phyloP scores from a whole-genome alignment of 768 basidiomycete genomes.

The Pleurotus tuber-regium region DNA sequence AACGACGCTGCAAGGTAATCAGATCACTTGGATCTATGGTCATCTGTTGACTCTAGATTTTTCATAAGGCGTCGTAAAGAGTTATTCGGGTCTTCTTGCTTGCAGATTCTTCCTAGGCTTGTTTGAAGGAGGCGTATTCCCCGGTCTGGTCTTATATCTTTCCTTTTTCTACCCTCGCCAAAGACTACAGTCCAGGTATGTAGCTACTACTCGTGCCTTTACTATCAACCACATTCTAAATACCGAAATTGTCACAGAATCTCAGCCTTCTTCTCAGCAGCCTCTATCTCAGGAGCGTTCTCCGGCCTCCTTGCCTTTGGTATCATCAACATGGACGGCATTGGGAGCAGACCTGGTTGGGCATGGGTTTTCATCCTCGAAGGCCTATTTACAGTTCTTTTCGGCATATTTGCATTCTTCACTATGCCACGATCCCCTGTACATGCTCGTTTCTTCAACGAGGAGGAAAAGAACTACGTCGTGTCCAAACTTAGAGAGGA shows the following conservation, averaged over 20 bases:
- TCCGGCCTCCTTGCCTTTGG: slow-evolving; percentile 67
- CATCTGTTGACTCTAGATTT: not conserved
- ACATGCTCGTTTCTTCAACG: slow-evolving; percentile 47
- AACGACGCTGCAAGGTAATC: slow-evolving; percentile 54
- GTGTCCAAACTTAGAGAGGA: slow-evolving; percentile 37
- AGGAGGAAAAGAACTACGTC: slow-evolving; percentile 48
- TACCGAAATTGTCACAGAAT: slow-evolving; percentile 26
- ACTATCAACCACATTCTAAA: not conserved
- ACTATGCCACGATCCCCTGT: slow-evolving; percentile 44
- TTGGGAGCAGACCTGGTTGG: slow-evolving; percentile 66
- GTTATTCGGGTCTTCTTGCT: slow-evolving; percentile 41
- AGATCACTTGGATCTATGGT: not conserved
- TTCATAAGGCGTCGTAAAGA: slow-evolving; percentile 45
- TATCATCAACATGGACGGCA: slow-evolving; percentile 62
- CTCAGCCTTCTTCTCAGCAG: slow-evolving; percentile 47
- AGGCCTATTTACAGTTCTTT: slow-evolving; percentile 60
- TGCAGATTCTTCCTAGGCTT: slow-evolving; percentile 53
- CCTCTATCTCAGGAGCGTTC: slow-evolving; percentile 63
- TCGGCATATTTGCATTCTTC: slow-evolving; percentile 50
- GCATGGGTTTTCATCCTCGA: slow-evolving; percentile 69
- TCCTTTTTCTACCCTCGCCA: slow-evolving; percentile 56
- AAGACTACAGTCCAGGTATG: slow-evolving; percentile 40
- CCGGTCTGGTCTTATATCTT: slow-evolving; percentile 55
- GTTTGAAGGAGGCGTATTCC: slow-evolving; percentile 53
- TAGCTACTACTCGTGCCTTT: not conserved